Evolutionary conservation across 805 yeast species (phyloP).

Genomic region (Saccharomyces kudriavzevii): DNA sequence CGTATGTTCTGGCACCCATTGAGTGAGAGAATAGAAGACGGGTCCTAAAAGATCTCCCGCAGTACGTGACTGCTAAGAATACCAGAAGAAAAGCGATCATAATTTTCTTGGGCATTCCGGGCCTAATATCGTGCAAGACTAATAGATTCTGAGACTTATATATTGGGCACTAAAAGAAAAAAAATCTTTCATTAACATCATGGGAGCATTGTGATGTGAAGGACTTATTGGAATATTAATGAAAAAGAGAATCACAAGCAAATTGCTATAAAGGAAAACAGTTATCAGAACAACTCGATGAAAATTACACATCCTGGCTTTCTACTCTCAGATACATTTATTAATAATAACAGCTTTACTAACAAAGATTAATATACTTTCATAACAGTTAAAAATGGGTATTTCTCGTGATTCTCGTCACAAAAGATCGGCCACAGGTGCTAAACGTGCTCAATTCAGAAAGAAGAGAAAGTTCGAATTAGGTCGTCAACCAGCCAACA

Average conservation of each 20-base stretch:
- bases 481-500: constrained; percentile 98
- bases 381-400: constrained; percentile 64
- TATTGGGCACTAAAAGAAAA: not conserved
- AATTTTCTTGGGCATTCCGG: not conserved
- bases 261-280: too few relatives aligned
- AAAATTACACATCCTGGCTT: not conserved
- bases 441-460: constrained; percentile 98
- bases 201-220: not conserved
- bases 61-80: not conserved
- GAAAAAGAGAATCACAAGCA: not conserved
- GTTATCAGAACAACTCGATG: not conserved
- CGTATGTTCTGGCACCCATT: constrained; percentile 17
- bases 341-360: constrained; percentile 7
- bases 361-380: constrained; percentile 5
- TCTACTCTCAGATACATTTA: not conserved
- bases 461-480: constrained; percentile 99
- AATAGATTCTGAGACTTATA: not conserved
- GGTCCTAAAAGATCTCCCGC: not conserved
- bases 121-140: not conserved
- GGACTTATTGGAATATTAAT: too few relatives aligned
- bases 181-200: too few relatives aligned
- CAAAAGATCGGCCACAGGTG: constrained; percentile 99
- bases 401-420: constrained; percentile 99
- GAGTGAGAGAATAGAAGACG: not conserved
- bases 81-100: not conserved